These are phyloP conservation scores for Phaeotremella fagi DNA, from an alignment of 768 basidiomycete species.

Conservation along the genomic window DNA sequence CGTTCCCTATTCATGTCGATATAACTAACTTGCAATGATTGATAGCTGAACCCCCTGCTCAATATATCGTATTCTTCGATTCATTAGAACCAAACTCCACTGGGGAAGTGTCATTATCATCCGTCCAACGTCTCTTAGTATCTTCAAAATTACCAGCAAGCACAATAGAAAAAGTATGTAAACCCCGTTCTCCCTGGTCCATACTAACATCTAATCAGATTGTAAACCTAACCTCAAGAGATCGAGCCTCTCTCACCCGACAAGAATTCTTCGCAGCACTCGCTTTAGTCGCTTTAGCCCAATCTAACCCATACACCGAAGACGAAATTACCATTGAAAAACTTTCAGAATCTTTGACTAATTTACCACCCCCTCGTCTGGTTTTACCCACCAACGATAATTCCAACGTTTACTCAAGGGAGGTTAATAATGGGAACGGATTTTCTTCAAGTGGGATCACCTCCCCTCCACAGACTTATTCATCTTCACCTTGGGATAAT, in stretches of 20 bases:
- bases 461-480: not conserved
- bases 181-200: not conserved
- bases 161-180: slow-evolving; percentile 69
- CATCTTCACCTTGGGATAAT: slow-evolving; percentile 29
- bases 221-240: slow-evolving; percentile 59
- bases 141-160: slow-evolving; percentile 75
- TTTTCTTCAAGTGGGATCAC: not conserved
- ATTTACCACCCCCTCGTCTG: slow-evolving; percentile 29
- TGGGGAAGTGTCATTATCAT: slow-evolving; percentile 76
- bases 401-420: not conserved
- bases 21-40: no score
- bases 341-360: slow-evolving; percentile 22
- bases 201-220: slow-evolving; percentile 57
- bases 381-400: not conserved
- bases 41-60: slow-evolving; percentile 70
- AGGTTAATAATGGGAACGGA: not conserved
- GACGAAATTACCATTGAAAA: slow-evolving; percentile 26
- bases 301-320: slow-evolving; percentile 45
- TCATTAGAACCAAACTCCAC: slow-evolving; percentile 65
- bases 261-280: slow-evolving; percentile 89
- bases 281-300: slow-evolving; percentile 79
- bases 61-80: slow-evolving; percentile 69
- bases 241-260: slow-evolving; percentile 59
- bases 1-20: no score
- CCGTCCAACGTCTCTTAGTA: slow-evolving; percentile 70